Percentiles rank a stretch among this genome's conserved stretches.
phyloP scores from a whole-genome alignment of 805 yeast species.

The Alloascoidea africana region DNA sequence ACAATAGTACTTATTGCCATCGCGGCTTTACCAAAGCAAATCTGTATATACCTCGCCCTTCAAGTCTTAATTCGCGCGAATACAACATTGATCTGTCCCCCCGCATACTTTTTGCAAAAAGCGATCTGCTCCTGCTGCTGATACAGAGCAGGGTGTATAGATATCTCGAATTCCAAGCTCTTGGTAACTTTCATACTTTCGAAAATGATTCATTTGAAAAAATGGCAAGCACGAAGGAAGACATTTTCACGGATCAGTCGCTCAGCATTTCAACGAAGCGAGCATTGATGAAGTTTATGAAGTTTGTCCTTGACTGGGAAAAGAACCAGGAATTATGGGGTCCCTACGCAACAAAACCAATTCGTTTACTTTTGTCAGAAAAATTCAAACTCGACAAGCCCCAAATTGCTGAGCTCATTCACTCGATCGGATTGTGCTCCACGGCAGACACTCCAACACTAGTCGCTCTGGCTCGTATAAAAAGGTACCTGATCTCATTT shows the following conservation, averaged over 20 bases:
- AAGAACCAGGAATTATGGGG: conserved; percentile 39
- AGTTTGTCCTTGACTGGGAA: conserved; percentile 68
- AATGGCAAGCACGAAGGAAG: conserved; percentile 77
- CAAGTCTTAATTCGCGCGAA: conserved; percentile 40
- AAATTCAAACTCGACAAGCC: conserved; percentile 58
- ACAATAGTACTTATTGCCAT: conserved; percentile 17
- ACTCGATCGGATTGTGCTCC: conserved; percentile 71
- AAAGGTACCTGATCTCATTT: conserved; percentile 69
- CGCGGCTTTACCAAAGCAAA: conserved; percentile 52
- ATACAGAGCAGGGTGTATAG: conserved; percentile 78
- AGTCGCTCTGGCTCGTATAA: conserved; percentile 66
- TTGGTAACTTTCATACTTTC: conserved; percentile 83
- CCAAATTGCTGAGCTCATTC: conserved; percentile 72
- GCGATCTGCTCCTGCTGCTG: conserved; percentile 69
- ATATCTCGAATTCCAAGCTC: conserved; percentile 83
- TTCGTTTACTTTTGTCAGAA: conserved; percentile 40
- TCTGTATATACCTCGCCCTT: conserved; percentile 57
- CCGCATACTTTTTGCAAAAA: conserved; percentile 73
- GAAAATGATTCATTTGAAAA: conserved; percentile 86
- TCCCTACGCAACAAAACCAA: conserved; percentile 37
- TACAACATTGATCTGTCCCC: conserved; percentile 86
- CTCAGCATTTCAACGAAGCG: conserved; percentile 66
- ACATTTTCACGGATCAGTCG: conserved; percentile 80
- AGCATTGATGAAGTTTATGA: conserved; percentile 78
- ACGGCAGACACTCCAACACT: conserved; percentile 46